phyloP scores from a whole-genome alignment of 192 early-diverging fungal species.

The Funneliformis geosporum region DNA sequence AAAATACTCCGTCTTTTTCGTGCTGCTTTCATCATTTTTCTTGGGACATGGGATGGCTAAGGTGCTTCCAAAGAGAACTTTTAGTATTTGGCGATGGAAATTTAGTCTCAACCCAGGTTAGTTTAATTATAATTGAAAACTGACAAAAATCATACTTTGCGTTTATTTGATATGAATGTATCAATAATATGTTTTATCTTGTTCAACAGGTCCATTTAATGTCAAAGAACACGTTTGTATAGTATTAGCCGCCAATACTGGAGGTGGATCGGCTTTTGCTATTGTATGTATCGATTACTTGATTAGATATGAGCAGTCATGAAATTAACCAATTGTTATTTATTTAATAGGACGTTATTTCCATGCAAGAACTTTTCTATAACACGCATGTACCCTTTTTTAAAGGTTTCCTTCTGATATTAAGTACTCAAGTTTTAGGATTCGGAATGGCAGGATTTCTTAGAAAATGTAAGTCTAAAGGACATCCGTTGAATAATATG shows the following conservation, averaged over 20 bases:
- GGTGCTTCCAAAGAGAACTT: slow-evolving; percentile 1
- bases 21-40: slow-evolving; percentile 38
- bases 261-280: slow-evolving; percentile 54
- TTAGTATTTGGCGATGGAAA: background rate
- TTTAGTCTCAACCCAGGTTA: slow-evolving; percentile 25
- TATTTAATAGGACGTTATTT: slow-evolving; percentile 46
- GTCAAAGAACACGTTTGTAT: slow-evolving; percentile 73
- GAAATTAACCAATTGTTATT: background rate
- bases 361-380: slow-evolving; percentile 61
- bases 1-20: slow-evolving; percentile 40
- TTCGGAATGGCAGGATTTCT: slow-evolving; percentile 65
- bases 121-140: background rate
- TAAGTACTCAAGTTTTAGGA: slow-evolving; percentile 63
- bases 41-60: slow-evolving; percentile 38
- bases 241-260: slow-evolving; percentile 53
- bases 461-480: slow-evolving; percentile 41
- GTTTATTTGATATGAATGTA: background rate
- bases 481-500: too few species aligned
- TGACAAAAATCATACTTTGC: too few species aligned
- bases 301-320: background rate
- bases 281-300: slow-evolving; percentile 35
- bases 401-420: slow-evolving; percentile 54
- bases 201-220: slow-evolving; percentile 48
- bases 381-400: slow-evolving; percentile 52
- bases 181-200: background rate